Evolutionary conservation across 768 basidiomycete genomes (phyloP).

Genomic region (Naganishia antarctica): DNA sequence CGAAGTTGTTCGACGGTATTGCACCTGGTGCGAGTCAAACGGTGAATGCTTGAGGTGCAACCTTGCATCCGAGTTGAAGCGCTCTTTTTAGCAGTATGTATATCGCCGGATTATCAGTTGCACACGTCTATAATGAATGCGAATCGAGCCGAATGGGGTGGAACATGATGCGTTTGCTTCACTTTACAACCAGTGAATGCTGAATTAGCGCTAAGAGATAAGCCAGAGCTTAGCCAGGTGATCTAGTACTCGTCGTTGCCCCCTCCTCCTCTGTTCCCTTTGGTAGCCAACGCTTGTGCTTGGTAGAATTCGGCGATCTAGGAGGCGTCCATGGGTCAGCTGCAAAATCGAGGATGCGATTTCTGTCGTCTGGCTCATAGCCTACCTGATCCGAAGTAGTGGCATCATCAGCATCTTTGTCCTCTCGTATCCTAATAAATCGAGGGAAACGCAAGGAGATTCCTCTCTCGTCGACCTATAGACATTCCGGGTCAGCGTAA

Average conservation of each 20-base stretch:
- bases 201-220: background rate
- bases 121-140: slow-evolving; percentile 25
- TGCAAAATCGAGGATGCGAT: slow-evolving; percentile 22
- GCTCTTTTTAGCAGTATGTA: background rate
- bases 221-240: background rate
- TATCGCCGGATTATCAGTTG: background rate
- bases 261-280: slow-evolving; percentile 59
- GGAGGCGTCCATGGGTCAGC: slow-evolving; percentile 19
- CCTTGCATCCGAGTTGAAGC: background rate
- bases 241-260: slow-evolving; percentile 55
- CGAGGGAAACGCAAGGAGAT: slow-evolving; percentile 95
- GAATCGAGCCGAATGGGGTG: background rate
- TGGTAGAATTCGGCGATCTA: slow-evolving; percentile 78
- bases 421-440: slow-evolving; percentile 85
- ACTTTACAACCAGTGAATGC: background rate
- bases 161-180: background rate
- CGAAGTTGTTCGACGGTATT: slow-evolving; percentile 68
- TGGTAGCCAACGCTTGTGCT: slow-evolving; percentile 71
- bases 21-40: background rate
- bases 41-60: slow-evolving; percentile 12
- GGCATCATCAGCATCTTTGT: slow-evolving; percentile 86
- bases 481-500: background rate
- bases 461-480: slow-evolving; percentile 67
- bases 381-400: slow-evolving; percentile 86
- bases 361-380: background rate